Conservation (phyloP, 2,329 filamentous ascomycete species). For the Talaromyces piceae region DNA sequence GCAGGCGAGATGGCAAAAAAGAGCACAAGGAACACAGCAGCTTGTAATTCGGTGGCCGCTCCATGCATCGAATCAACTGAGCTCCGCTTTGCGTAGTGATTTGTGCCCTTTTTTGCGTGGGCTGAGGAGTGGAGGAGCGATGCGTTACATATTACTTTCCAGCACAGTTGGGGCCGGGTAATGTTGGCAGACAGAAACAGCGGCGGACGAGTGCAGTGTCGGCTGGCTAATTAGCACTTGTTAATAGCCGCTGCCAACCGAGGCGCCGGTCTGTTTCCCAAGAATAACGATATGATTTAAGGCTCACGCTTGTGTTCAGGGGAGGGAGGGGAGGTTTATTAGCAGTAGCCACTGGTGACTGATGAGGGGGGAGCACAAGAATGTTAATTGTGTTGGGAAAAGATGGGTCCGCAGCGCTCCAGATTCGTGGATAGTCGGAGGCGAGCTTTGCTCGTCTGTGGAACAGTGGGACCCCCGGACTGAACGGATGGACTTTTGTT, state of each 20-base stretch:
- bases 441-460: background rate
- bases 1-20: background rate
- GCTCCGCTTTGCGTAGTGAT: background rate
- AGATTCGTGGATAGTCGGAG: background rate
- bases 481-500: no score
- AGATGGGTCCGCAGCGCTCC: background rate
- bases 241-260: conserved; percentile 4
- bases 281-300: background rate
- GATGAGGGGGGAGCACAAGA: conserved; percentile 1
- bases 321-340: background rate
- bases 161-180: background rate
- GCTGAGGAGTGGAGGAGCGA: background rate
- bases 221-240: background rate
- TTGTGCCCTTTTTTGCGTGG: background rate
- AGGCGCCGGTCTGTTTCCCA: background rate
- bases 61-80: background rate
- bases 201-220: background rate
- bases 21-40: background rate
- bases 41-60: background rate
- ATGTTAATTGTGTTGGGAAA: background rate
- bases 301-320: background rate
- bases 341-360: background rate
- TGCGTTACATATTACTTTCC: background rate
- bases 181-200: background rate
- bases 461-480: background rate